Evolutionary conservation across 1,284 basidiomycete genomes (phyloP), one percentile per base, ranked within the genome.

Genomic region (Microstroma glucosiphilum): DNA sequence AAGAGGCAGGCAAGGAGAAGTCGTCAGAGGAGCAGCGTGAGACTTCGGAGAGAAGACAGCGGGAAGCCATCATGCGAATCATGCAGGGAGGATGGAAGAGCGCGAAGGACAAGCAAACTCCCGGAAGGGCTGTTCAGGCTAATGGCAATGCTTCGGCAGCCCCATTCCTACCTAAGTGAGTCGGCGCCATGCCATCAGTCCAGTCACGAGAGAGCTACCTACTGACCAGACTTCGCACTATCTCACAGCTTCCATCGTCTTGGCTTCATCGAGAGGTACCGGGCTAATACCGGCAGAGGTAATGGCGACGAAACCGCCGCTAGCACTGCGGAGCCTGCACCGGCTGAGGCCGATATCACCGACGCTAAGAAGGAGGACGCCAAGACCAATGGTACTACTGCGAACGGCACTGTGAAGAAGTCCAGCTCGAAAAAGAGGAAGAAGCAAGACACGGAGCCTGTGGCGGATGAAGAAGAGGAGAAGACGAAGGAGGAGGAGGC

Each of bases 41-140:
- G 51, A 19, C 26, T 2, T 8, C 15, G 6, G 51, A 54, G 51
- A 54, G 26, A 21, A 13, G 13, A 15, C 2, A 25, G 19, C 15
- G 51, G 13, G 51, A 54, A 13, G 51, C 51, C 7, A 13, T 54
- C 13, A 54, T 54, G 51, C 15, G 21, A 13, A 17, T 54, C 21
- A 54, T 54, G 51, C 13, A 21, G 15, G 51, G 51, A 4, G 25
- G 51, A 6, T 54, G 51, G 51, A 54, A 23, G 51, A 15, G 26
- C 26, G 19, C 51, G 3, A 54, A 54, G 51, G 51, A 54, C 51
- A 54, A 54, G 51, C n/a, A 25, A 21, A 54, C 7, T 54, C 7
- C 7, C 15, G 51, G 3, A 13, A 17, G 51, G 51, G 6, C 51
- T 13, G 51, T 6, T 54, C 51, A 54, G 25, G 51, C 19, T 25